These are phyloP conservation scores for Penicillium flavigenum DNA, from an alignment of 495 filamentous ascomycete species.

Conservation along the genomic window DNA sequence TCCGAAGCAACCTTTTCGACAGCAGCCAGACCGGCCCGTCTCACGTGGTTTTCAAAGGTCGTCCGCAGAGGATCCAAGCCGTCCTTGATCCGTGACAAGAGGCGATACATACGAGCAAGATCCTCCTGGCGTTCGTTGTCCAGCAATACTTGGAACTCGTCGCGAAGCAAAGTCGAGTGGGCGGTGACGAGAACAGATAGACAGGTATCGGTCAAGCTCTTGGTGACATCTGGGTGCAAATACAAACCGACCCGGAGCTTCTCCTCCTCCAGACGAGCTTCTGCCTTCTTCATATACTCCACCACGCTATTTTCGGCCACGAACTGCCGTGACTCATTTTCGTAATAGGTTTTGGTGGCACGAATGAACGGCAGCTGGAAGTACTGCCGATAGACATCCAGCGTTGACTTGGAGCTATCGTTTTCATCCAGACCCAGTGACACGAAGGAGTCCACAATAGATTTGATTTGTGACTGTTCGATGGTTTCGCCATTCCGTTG, in stretches of 20 bases:
- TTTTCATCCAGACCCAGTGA: slow-evolving; percentile 92
- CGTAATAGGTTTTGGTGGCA: slow-evolving; percentile 82
- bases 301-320: slow-evolving; percentile 96
- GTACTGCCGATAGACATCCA: slow-evolving; percentile 88
- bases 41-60: slow-evolving; percentile 89
- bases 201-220: slow-evolving; percentile 80
- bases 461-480: slow-evolving; percentile 94
- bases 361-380: slow-evolving; percentile 92
- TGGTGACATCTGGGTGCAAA: slow-evolving; percentile 82
- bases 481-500: slow-evolving; percentile 98
- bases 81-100: slow-evolving; percentile 86
- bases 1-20: slow-evolving; percentile 90
- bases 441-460: slow-evolving; percentile 95
- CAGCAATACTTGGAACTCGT: slow-evolving; percentile 94
- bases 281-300: slow-evolving; percentile 99
- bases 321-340: slow-evolving; percentile 89
- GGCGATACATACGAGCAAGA: slow-evolving; percentile 91
- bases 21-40: slow-evolving; percentile 80
- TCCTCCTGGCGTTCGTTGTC: slow-evolving; percentile 95
- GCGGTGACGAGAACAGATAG: slow-evolving; percentile 85
- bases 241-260: slow-evolving; percentile 93
- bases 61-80: slow-evolving; percentile 85
- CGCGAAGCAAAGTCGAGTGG: slow-evolving; percentile 78
- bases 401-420: slow-evolving; percentile 87
- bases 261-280: slow-evolving; percentile 86